A percentile compares a stretch with the other conserved stretches of the same genome.
Evolutionary conservation across 129 eudicot genomes (phyloP).

Genomic region (Flaveria trinervia): DNA sequence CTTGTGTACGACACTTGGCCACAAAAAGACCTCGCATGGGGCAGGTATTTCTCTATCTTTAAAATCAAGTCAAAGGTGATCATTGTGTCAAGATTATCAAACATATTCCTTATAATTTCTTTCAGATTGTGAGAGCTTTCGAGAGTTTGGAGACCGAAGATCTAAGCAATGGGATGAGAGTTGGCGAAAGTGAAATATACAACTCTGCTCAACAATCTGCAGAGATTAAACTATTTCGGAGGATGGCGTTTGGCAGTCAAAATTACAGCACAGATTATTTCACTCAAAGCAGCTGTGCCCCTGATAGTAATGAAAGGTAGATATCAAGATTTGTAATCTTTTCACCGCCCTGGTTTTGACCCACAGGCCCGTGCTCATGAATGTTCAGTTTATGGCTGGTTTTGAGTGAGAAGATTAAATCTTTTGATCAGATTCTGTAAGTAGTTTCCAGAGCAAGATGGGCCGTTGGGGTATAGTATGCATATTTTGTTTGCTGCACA

Average conservation of each 20-base stretch:
- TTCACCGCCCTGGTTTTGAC: constrained; percentile 3
- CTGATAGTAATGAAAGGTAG: constrained; percentile 29
- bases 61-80: constrained; percentile 12
- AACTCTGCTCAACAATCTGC: constrained; percentile 73
- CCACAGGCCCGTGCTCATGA: too few species aligned
- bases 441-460: constrained; percentile 35
- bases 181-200: constrained; percentile 71
- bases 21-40: constrained; percentile 86
- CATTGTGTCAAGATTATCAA: background rate
- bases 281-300: constrained; percentile 40
- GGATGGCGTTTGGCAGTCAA: constrained; percentile 89
- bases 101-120: background rate
- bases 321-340: constrained; percentile 26
- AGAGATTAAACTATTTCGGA: constrained; percentile 66
- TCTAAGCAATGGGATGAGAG: constrained; percentile 80
- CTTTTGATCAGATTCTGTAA: constrained; percentile 33
- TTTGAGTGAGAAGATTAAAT: constrained; percentile 14
- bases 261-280: constrained; percentile 68
- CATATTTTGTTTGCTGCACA: constrained; percentile 30
- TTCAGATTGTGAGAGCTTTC: constrained; percentile 79
- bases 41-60: constrained; percentile 51
- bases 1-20: constrained; percentile 84
- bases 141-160: constrained; percentile 54
- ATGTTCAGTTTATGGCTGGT: background rate
- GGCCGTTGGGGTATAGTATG: constrained; percentile 8